Conservation (phyloP, 2,329 filamentous ascomycete genomes). For the Neofusicoccum sp. region DNA sequence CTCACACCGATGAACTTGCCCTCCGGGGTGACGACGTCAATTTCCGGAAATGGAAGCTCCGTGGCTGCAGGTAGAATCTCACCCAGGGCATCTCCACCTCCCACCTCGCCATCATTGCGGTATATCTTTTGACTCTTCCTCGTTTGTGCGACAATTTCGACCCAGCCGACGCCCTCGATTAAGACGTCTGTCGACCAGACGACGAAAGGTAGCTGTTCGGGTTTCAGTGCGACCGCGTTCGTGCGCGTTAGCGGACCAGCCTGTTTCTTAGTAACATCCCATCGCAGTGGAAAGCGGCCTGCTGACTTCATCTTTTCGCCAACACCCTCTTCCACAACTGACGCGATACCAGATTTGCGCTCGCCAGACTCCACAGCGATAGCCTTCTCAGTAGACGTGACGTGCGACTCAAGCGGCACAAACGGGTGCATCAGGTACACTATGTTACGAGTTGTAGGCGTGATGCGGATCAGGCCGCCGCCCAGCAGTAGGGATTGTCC, state of each 20-base stretch:
- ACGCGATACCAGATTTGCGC: constrained; percentile 61
- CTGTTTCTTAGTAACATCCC: constrained; percentile 81
- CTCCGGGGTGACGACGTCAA: constrained; percentile 84
- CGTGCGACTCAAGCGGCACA: constrained; percentile 73
- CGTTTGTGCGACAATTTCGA: constrained; percentile 84
- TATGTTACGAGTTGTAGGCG: constrained; percentile 66
- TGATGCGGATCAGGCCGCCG: constrained; percentile 85
- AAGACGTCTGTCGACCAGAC: constrained; percentile 82
- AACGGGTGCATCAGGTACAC: constrained; percentile 85
- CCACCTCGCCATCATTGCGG: constrained; percentile 4
- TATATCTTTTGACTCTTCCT: constrained; percentile 46
- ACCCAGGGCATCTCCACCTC: constrained; percentile 46
- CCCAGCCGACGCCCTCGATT: constrained; percentile 90
- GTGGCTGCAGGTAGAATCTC: constrained; percentile 38
- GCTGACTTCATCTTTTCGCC: constrained; percentile 53
- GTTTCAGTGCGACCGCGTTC: constrained; percentile 63
- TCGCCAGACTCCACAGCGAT: constrained; percentile 69
- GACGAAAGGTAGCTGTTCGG: constrained; percentile 74
- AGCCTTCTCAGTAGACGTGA: constrained; percentile 81
- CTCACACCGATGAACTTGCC: constrained; percentile 76
- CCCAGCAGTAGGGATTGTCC: constrained; percentile 78
- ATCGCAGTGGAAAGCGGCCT: constrained; percentile 72
- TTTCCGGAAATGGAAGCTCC: constrained; percentile 60
- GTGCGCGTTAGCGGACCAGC: constrained; percentile 71
- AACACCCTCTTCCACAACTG: constrained; percentile 55